Conservation (phyloP, 352 stramenopile species). For the Aphanomyces astaci region DNA sequence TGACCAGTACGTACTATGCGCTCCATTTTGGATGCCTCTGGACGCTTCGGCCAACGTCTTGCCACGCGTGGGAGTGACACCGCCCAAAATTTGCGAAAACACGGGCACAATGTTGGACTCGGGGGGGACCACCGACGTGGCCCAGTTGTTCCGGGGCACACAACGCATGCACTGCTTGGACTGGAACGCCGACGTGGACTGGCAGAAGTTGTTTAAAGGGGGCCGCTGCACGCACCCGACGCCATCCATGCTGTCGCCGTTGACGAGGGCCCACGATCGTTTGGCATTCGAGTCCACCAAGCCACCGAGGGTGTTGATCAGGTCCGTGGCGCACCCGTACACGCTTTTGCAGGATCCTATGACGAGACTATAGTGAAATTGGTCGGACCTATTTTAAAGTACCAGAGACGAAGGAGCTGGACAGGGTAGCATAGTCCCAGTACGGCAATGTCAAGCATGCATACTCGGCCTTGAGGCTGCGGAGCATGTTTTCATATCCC, state of each 20-base stretch:
- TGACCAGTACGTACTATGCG: constrained; percentile 37
- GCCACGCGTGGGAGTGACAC: constrained; percentile 33
- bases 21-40: constrained; percentile 45
- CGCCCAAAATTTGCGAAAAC: constrained; percentile 45
- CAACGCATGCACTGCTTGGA: constrained; percentile 31
- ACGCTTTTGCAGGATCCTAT: neutral
- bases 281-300: neutral
- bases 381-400: neutral
- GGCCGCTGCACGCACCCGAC: neutral
- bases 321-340: neutral
- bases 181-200: constrained; percentile 26
- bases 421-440: constrained; percentile 28
- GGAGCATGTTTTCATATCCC: constrained; percentile 71
- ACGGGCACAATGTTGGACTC: constrained; percentile 60
- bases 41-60: constrained; percentile 39
- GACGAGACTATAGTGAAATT: neutral
- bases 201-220: constrained; percentile 62
- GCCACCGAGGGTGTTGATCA: neutral
- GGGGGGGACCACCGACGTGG: constrained; percentile 38
- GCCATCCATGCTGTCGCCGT: neutral
- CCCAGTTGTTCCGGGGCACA: constrained; percentile 62
- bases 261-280: neutral
- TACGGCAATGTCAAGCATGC: constrained; percentile 7
- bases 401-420: constrained; percentile 14
- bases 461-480: constrained; percentile 15